Evolutionary conservation across 2,329 filamentous ascomycete genomes (phyloP).

Genomic region (Leptographium galeiforme): DNA sequence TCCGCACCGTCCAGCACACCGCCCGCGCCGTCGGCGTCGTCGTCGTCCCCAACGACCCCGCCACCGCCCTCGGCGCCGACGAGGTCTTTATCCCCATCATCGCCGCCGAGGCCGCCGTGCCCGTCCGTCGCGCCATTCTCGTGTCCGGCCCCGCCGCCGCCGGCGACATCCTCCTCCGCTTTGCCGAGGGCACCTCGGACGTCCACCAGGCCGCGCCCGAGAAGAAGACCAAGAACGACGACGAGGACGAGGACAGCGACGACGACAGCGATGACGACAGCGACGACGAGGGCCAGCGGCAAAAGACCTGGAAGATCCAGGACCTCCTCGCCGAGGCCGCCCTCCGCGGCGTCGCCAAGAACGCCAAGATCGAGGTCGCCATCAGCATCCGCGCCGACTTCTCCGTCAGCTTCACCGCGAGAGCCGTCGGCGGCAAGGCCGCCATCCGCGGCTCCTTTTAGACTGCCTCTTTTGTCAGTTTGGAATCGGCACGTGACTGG

Average conservation of each 20-base stretch:
- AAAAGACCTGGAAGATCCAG: constrained; percentile 87
- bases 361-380: constrained; percentile 83
- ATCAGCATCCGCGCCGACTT: constrained; percentile 77
- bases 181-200: constrained; percentile 77
- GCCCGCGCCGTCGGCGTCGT: constrained; percentile 80
- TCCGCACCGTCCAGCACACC: constrained; percentile 87
- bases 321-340: constrained; percentile 73
- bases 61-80: constrained; percentile 45
- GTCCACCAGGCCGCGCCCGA: constrained; percentile 62
- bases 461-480: neutral
- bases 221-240: constrained; percentile 63
- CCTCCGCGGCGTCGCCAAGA: constrained; percentile 73
- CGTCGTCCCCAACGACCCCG: constrained; percentile 39
- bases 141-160: constrained; percentile 65
- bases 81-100: constrained; percentile 72
- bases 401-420: constrained; percentile 62
- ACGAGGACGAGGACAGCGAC: constrained; percentile 43
- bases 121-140: constrained; percentile 72
- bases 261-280: constrained; percentile 63
- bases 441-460: constrained; percentile 51
- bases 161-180: constrained; percentile 76
- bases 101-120: constrained; percentile 74
- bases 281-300: constrained; percentile 74
- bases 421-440: constrained; percentile 78
- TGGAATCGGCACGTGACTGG: too few relatives aligned